These are phyloP conservation scores for Daedaleopsis nitida DNA, from an alignment of 768 basidiomycete genomes.

Conservation along the genomic window DNA sequence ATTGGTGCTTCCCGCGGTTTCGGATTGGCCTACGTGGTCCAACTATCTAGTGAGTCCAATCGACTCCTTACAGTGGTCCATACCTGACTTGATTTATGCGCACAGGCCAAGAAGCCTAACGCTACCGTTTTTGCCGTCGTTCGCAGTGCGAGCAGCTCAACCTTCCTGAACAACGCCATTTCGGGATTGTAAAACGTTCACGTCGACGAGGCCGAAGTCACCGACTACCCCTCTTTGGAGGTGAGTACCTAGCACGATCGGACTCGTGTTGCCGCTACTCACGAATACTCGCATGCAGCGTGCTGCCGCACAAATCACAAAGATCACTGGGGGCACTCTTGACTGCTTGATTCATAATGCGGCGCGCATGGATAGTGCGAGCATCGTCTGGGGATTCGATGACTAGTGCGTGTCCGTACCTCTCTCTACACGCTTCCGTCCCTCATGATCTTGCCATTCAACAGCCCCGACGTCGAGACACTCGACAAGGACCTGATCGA, in stretches of 20 bases:
- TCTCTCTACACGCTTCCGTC: not conserved
- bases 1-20: too few species aligned
- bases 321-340: not conserved
- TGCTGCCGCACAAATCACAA: not conserved
- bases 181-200: slow-evolving; percentile 29
- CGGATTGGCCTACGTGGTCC: too few species aligned
- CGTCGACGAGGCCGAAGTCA: slow-evolving; percentile 40
- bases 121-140: slow-evolving; percentile 25
- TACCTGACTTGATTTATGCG: too few species aligned
- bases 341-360: slow-evolving; percentile 9
- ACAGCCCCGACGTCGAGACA: slow-evolving; percentile 1
- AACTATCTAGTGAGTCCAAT: too few species aligned
- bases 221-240: slow-evolving; percentile 30
- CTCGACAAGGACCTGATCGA: slow-evolving; percentile 13
- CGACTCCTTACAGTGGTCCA: too few species aligned
- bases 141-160: slow-evolving; percentile 18
- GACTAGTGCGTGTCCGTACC: slow-evolving; percentile 2
- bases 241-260: slow-evolving; percentile 19
- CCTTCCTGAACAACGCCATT: slow-evolving; percentile 4
- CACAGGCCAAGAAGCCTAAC: slow-evolving; percentile 7
- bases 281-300: not conserved
- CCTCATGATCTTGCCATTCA: not conserved
- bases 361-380: not conserved
- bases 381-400: not conserved
- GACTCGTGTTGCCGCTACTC: not conserved